Conservation (phyloP, 2,329 filamentous ascomycete species). For the Aspergillus tanneri region DNA sequence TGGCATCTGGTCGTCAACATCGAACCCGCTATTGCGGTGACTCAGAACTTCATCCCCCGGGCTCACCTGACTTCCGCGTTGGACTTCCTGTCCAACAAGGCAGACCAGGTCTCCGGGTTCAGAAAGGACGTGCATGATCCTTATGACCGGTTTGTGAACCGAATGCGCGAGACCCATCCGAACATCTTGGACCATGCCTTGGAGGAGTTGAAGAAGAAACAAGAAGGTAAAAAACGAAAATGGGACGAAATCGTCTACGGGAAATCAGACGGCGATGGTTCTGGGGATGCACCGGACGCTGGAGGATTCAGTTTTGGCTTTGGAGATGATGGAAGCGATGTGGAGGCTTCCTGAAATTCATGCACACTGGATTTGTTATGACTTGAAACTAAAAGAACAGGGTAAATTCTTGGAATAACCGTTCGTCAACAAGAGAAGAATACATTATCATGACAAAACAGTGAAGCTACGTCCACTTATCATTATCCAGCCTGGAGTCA, state of each 20-base stretch:
- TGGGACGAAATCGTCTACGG: conserved; percentile 77
- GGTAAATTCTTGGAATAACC: background rate
- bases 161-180: conserved; percentile 63
- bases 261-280: conserved; percentile 40
- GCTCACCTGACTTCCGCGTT: conserved; percentile 73
- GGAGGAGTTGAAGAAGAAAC: conserved; percentile 62
- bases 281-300: conserved; percentile 25
- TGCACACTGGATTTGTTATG: no score
- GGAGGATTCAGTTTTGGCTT: conserved; percentile 65
- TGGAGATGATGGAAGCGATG: conserved; percentile 57
- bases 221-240: conserved; percentile 69
- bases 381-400: conserved; percentile 1
- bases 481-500: background rate
- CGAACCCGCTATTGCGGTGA: conserved; percentile 79
- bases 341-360: conserved; percentile 46
- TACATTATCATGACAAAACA: conserved; percentile 1
- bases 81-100: conserved; percentile 75
- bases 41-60: conserved; percentile 88
- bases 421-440: background rate
- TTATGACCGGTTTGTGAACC: conserved; percentile 70
- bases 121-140: conserved; percentile 68
- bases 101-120: conserved; percentile 87
- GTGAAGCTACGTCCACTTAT: background rate
- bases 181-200: conserved; percentile 66
- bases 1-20: conserved; percentile 95